Percentiles rank a stretch among this genome's conserved stretches.
phyloP scores from a whole-genome alignment of 169 alveolate species.

The Plasmodium cynomolgi region DNA sequence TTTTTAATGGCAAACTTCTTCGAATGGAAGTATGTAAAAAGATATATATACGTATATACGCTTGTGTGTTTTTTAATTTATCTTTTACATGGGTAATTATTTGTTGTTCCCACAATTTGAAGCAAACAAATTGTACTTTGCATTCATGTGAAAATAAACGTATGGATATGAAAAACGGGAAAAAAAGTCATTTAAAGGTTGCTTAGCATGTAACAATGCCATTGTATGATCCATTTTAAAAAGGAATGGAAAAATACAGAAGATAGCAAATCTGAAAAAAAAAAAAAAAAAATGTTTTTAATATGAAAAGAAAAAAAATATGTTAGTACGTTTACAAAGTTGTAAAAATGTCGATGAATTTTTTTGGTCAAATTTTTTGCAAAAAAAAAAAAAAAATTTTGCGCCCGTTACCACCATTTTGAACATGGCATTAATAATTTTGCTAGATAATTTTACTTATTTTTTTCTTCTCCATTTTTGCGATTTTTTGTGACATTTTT shows the following conservation, averaged over 20 bases:
- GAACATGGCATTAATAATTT: background rate
- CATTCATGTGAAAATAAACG: background rate
- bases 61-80: background rate
- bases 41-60: background rate
- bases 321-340: background rate
- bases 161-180: background rate
- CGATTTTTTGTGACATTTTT: background rate
- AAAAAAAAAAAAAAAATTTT: background rate
- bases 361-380: background rate
- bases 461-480: background rate
- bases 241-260: background rate
- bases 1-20: background rate
- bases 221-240: background rate
- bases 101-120: background rate
- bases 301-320: background rate
- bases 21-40: background rate
- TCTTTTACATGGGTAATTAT: background rate
- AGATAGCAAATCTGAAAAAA: background rate
- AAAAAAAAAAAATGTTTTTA: background rate
- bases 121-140: background rate
- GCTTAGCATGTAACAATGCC: background rate
- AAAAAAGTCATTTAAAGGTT: background rate
- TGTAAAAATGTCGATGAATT: background rate
- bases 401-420: background rate
- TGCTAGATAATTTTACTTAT: background rate